Evolutionary conservation across 2,329 filamentous ascomycete genomes (phyloP).

Genomic region (Mariannaea sp.): DNA sequence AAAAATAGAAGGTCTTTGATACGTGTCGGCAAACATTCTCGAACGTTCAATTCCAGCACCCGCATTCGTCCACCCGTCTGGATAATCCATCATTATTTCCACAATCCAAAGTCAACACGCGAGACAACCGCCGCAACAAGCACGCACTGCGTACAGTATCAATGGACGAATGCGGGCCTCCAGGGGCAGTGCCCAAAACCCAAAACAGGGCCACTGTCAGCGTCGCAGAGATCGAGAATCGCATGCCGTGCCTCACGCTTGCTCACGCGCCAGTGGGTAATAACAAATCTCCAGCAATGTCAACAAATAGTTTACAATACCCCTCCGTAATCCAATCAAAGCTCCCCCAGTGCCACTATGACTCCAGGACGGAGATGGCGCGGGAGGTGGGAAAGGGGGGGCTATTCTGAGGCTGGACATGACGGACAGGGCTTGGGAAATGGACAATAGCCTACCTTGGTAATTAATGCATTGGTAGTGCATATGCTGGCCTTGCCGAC

Average conservation of each 20-base stretch:
- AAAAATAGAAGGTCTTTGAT: neutral
- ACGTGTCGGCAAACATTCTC: neutral
- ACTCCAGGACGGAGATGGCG: slow-evolving; percentile 28
- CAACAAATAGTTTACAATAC: slow-evolving; percentile 34
- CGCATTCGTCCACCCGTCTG: neutral
- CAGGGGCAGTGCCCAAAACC: slow-evolving; percentile 13
- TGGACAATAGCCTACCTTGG: too few relatives aligned
- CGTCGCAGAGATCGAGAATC: slow-evolving; percentile 30
- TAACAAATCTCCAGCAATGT: slow-evolving; percentile 36
- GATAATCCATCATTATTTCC: neutral
- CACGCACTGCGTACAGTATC: neutral
- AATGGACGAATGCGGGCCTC: slow-evolving; percentile 30
- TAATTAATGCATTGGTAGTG: slow-evolving; percentile 28
- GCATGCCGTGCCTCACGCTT: slow-evolving; percentile 23
- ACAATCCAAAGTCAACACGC: slow-evolving; percentile 11
- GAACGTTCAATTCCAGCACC: neutral
- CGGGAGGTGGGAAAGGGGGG: slow-evolving; percentile 32
- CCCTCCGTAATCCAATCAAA: slow-evolving; percentile 31
- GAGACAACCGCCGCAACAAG: slow-evolving; percentile 22
- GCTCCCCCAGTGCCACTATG: slow-evolving; percentile 8
- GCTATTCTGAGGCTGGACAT: slow-evolving; percentile 13
- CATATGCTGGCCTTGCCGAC: slow-evolving; percentile 17
- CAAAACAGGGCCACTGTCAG: slow-evolving; percentile 9
- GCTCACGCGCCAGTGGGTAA: slow-evolving; percentile 32
- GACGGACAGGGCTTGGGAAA: slow-evolving; percentile 22